phyloP scores from a whole-genome alignment of 257 asterid genomes.

The Capsicum chinense region DNA sequence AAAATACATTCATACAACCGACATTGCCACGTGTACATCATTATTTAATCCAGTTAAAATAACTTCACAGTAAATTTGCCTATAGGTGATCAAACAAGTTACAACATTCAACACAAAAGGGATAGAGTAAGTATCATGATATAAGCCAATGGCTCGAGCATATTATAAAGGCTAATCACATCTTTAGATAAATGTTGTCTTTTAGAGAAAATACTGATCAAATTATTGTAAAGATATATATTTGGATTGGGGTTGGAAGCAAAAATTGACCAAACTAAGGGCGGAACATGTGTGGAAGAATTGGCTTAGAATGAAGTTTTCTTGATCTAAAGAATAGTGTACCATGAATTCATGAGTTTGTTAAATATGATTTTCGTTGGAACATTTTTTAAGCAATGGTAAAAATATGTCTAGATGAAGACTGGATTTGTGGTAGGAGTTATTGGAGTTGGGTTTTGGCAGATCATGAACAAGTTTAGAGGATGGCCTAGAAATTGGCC shows the following conservation, averaged over 20 bases:
- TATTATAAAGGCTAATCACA: conserved; percentile 22
- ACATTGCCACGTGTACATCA: conserved; percentile 13
- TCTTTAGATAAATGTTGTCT: background rate
- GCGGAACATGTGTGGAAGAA: conserved; percentile 10
- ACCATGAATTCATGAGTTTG: conserved; percentile 30
- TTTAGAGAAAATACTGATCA: conserved; percentile 3
- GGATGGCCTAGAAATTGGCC: background rate
- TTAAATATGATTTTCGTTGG: background rate
- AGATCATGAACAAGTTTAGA: background rate
- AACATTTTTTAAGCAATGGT: conserved; percentile 1
- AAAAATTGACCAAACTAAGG: background rate
- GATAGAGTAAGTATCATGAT: conserved; percentile 29
- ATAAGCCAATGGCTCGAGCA: conserved; percentile 27
- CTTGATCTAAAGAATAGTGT: conserved; percentile 27
- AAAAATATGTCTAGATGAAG: background rate
- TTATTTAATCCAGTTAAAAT: conserved; percentile 17
- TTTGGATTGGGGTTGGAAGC: conserved; percentile 12
- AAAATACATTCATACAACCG: background rate
- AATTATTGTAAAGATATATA: conserved; percentile 32
- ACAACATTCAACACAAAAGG: conserved; percentile 28
- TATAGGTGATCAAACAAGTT: background rate
- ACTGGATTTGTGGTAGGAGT: background rate
- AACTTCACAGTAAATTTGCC: conserved; percentile 30
- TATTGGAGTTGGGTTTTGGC: background rate
- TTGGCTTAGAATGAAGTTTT: conserved; percentile 22